Conservation (phyloP, 352 stramenopile species). For the Achlya hypogyna region DNA sequence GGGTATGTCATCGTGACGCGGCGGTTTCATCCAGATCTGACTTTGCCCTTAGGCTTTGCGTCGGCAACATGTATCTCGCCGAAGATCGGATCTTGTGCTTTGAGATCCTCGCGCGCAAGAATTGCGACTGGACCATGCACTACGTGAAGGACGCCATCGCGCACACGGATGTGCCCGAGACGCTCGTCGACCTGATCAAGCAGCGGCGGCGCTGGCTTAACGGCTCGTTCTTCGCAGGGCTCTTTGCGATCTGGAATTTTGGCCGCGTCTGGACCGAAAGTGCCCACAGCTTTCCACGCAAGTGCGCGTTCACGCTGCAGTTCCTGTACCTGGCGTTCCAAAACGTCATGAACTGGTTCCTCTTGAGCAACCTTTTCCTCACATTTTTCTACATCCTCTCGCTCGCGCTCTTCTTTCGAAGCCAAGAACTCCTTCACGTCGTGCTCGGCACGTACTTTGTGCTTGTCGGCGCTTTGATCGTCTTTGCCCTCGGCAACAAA, state of each 20-base stretch:
- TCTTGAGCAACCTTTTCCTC: constrained; percentile 39
- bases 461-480: constrained; percentile 25
- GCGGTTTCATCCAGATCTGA: neutral
- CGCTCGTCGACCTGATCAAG: constrained; percentile 44
- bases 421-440: constrained; percentile 24
- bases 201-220: constrained; percentile 52
- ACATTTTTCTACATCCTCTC: constrained; percentile 43
- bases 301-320: constrained; percentile 30
- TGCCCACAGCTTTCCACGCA: constrained; percentile 31
- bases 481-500: constrained; percentile 16
- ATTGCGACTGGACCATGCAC: constrained; percentile 37
- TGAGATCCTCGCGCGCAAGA: constrained; percentile 36
- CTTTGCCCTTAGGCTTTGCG: constrained; percentile 28
- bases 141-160: constrained; percentile 46
- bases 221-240: constrained; percentile 44
- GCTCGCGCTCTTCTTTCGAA: constrained; percentile 28
- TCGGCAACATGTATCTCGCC: constrained; percentile 57
- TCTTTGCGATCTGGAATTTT: constrained; percentile 51
- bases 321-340: constrained; percentile 34
- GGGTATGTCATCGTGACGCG: constrained; percentile 11
- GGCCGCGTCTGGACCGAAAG: constrained; percentile 40
- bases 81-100: constrained; percentile 58
- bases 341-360: constrained; percentile 34
- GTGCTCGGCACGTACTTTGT: constrained; percentile 32
- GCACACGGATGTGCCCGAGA: constrained; percentile 32